Evolutionary conservation across 2,329 filamentous ascomycete genomes (phyloP).

Genomic region (Polytolypa hystricis): DNA sequence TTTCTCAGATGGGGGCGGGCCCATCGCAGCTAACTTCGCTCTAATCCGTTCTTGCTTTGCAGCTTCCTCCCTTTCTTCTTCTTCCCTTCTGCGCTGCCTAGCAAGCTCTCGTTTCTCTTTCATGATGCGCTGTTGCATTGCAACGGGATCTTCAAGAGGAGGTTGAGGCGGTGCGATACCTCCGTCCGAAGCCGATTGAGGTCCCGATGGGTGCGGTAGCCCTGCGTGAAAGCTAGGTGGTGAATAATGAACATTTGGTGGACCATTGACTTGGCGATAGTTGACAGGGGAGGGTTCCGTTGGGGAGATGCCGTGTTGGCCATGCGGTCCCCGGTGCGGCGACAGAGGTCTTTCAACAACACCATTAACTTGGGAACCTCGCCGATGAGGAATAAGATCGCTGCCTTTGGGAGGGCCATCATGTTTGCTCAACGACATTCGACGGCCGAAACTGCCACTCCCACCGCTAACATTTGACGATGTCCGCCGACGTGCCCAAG

Average conservation of each 20-base stretch:
- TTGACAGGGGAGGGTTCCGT: conserved; percentile 18
- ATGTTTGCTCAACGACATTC: conserved; percentile 46
- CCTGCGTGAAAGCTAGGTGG: conserved; percentile 14
- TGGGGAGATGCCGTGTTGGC: conserved; percentile 16
- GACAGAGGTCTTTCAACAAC: conserved; percentile 23
- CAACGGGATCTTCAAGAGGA: conserved; percentile 33
- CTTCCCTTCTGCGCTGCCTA: conserved; percentile 42
- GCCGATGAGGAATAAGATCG: conserved; percentile 23
- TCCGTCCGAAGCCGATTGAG: conserved; percentile 9
- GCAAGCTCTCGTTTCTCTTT: conserved; percentile 47
- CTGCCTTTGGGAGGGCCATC: conserved; percentile 30
- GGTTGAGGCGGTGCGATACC: conserved; percentile 11
- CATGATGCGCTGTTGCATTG: conserved; percentile 50
- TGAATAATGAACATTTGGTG: conserved; percentile 20
- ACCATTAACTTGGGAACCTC: conserved; percentile 30
- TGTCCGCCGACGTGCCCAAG: conserved; percentile 65
- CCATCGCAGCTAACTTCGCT: conserved; percentile 45
- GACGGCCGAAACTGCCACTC: conserved; percentile 58
- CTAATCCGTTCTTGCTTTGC: conserved; percentile 48
- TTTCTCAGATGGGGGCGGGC: conserved; percentile 22
- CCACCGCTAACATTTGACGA: conserved; percentile 88
- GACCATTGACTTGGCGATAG: conserved; percentile 21
- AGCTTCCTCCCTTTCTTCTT: conserved; percentile 46
- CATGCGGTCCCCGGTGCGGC: conserved; percentile 14
- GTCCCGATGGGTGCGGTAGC: conserved; percentile 12